These are phyloP conservation scores for Ramalina intermedia DNA, from an alignment of 495 filamentous ascomycete species.

Conservation along the genomic window DNA sequence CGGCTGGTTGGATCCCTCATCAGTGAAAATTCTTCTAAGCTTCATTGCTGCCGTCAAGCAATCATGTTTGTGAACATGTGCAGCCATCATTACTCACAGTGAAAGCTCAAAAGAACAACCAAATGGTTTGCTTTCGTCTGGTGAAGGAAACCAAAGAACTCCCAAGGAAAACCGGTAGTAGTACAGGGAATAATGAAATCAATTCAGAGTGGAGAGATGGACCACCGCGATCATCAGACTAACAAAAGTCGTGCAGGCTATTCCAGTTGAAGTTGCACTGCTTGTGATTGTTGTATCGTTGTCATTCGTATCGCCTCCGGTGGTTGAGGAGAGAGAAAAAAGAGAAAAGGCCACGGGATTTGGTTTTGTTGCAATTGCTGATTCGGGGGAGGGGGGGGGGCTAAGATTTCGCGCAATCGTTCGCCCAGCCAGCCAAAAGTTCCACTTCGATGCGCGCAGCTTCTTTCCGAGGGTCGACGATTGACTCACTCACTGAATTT, in stretches of 20 bases:
- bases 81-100: slow-evolving; percentile 14
- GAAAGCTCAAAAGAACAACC: neutral
- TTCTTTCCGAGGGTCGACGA: neutral
- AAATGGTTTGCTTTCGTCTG: neutral
- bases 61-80: neutral
- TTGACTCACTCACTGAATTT: slow-evolving; percentile 1
- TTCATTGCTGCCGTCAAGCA: neutral
- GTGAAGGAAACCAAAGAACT: slow-evolving; percentile 3
- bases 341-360: neutral
- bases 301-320: slow-evolving; percentile 3
- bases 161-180: slow-evolving; percentile 6
- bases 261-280: slow-evolving; percentile 5
- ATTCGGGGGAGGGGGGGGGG: neutral
- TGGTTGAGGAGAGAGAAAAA: slow-evolving; percentile 2
- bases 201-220: slow-evolving; percentile 8
- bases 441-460: neutral
- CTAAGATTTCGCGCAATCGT: neutral
- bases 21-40: neutral
- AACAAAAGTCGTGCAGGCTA: neutral
- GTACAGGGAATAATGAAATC: slow-evolving; percentile 1
- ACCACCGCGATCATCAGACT: slow-evolving; percentile 2
- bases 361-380: slow-evolving; percentile 3
- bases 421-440: neutral
- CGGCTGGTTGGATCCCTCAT: neutral
- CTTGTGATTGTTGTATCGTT: neutral